phyloP scores from a whole-genome alignment of 2,329 filamentous ascomycete genomes.

The Epichloe sp. region DNA sequence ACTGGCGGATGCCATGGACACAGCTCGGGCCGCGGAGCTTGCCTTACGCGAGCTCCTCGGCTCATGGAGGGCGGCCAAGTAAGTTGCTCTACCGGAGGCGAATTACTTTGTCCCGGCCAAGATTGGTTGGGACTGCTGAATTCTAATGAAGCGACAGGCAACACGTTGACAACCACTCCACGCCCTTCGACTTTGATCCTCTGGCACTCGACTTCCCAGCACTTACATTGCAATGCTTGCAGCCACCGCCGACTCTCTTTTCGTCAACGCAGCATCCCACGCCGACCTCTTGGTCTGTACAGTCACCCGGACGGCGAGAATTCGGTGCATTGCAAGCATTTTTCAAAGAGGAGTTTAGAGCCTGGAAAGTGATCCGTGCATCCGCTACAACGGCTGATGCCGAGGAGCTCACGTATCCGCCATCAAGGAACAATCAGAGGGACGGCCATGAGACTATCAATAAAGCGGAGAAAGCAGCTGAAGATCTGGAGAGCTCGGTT shows the following conservation, averaged over 20 bases:
- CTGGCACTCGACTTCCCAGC: conserved; percentile 75
- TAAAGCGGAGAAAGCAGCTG: conserved; percentile 38
- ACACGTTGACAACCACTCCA: conserved; percentile 40
- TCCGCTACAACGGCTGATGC: conserved; percentile 34
- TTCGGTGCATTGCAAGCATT: conserved; percentile 56
- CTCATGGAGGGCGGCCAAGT: conserved; percentile 75
- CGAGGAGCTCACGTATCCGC: conserved; percentile 40
- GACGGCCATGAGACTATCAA: conserved; percentile 34
- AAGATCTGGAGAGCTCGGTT: conserved; percentile 54
- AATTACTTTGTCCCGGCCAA: background rate
- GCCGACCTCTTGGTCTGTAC: conserved; percentile 67
- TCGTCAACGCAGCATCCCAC: conserved; percentile 68
- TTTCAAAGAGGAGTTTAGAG: conserved; percentile 53
- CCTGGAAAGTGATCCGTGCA: conserved; percentile 45
- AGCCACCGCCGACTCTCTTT: conserved; percentile 70
- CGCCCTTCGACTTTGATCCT: conserved; percentile 70
- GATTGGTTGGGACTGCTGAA: conserved; percentile 4
- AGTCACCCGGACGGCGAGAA: conserved; percentile 61
- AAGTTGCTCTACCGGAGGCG: conserved; percentile 23
- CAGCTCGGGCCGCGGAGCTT: conserved; percentile 70
- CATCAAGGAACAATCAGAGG: conserved; percentile 23
- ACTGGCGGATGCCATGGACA: conserved; percentile 59
- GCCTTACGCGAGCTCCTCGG: conserved; percentile 72
- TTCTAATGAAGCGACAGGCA: conserved; percentile 25
- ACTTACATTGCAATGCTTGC: conserved; percentile 68